A percentile compares a stretch with the other conserved stretches of the same genome.
Conservation (phyloP, 2,329 filamentous ascomycete genomes). For the Zalaria sp. region DNA sequence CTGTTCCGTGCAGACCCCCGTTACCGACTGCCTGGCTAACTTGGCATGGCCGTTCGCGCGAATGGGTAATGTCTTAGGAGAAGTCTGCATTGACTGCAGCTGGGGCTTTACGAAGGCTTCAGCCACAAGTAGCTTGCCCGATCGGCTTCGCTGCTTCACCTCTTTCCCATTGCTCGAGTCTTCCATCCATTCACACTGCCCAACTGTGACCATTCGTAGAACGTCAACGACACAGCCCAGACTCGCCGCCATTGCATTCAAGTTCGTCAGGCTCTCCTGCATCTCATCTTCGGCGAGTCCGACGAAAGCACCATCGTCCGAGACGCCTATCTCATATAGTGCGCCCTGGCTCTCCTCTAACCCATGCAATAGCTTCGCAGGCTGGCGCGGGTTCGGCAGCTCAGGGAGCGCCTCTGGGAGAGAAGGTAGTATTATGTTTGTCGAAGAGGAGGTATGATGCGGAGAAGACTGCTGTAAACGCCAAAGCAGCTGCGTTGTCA, state of each 20-base stretch:
- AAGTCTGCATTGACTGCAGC: slow-evolving; percentile 10
- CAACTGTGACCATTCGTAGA: slow-evolving; percentile 68
- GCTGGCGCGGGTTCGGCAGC: slow-evolving; percentile 40
- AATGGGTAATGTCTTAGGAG: no score
- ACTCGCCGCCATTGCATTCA: slow-evolving; percentile 83
- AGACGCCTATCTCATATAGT: slow-evolving; percentile 90
- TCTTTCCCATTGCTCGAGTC: slow-evolving; percentile 7
- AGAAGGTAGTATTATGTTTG: slow-evolving; percentile 59
- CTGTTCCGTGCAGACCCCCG: neutral
- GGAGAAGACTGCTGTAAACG: slow-evolving; percentile 87
- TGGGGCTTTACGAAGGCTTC: slow-evolving; percentile 80
- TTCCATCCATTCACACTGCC: slow-evolving; percentile 64
- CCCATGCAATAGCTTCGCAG: slow-evolving; percentile 49
- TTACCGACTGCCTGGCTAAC: no score
- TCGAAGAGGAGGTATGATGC: slow-evolving; percentile 69
- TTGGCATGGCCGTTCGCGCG: no score
- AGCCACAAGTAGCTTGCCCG: slow-evolving; percentile 61
- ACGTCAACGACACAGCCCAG: slow-evolving; percentile 77
- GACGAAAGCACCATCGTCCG: slow-evolving; percentile 83
- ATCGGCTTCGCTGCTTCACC: slow-evolving; percentile 22
- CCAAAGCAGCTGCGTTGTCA: slow-evolving; percentile 94
- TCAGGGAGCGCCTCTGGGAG: slow-evolving; percentile 54
- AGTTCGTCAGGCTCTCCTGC: slow-evolving; percentile 73
- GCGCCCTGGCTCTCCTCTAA: slow-evolving; percentile 88
- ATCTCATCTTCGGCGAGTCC: slow-evolving; percentile 83